Evolutionary conservation across 1,139 yeast species (phyloP), one percentile per base, ranked within the genome.

Genomic region (Arxiozyma slooffiae): DNA sequence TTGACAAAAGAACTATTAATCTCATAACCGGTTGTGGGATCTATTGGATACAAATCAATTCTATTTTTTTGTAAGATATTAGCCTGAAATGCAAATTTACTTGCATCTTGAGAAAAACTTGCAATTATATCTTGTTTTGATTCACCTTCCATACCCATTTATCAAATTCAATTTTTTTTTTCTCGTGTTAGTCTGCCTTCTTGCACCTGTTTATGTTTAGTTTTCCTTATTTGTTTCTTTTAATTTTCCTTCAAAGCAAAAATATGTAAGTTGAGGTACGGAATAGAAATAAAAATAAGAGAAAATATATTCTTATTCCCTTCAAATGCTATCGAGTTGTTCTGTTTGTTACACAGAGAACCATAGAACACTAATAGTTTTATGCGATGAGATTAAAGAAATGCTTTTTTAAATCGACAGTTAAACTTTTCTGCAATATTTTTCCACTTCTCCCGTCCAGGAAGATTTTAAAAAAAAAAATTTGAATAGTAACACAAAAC

Each of bases 11-110:
- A 63, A 52, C 67, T 66, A 30, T 59, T 63, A 9, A 63, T 59
- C 21, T 53, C 53, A 45, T 60, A 63, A 16, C 58, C 52, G 20
- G 57, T 60, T 2, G 58, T 41, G 2, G 59, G 49, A 52, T 62
- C 65, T 45, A 66, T 48, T 38, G 69, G 68, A 48, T 66, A 66
- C 14, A 66, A 52, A 50, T 64, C 66, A 38, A 66, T 58, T 8
- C 55, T 53, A 49, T 60, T 61, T 52, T 61, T 66, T 50, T 64
- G 67, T 7, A 60, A 50, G 11, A 58, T 48, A 40, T 58, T 59
- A 7, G 66, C 54, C 50, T 63, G 66, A 46, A 64, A 64, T n/a
- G 67, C 69, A 56, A 66, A 65, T 42, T 56, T 55, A 14, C 53
- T 48, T 1, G 60, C 62, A 53, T 59, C 61, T 26, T 61, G 61